Base-by-base conservation (phyloP, 2,329 filamentous ascomycete species). In the Xylariaceae sp. region DNA sequence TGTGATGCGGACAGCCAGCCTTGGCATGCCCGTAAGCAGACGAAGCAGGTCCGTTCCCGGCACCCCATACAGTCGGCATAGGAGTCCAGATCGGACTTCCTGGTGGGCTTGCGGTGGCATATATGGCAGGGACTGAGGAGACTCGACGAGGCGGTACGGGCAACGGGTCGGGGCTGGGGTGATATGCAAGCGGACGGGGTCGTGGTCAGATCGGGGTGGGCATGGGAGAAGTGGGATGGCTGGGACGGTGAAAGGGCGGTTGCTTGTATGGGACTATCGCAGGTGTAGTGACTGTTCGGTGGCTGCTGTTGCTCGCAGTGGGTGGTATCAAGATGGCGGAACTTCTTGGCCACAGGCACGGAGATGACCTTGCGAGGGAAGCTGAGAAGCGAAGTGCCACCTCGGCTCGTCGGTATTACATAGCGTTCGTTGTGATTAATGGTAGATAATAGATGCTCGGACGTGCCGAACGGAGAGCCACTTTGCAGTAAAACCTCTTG, bases 21-120 rank as follows among this genome's bases (percentile, higher is more conserved):
- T 9, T 71, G 63, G 50, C 82, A 86, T 48, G 76, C 66, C 17
- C 82, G 65, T 31, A 83, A 73, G 56, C 82, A 86, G n/a, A 86
- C 69, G 53, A 74, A 85, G 56, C 82, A 86, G 1, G 81, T 76
- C 29, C 79, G 68, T 46, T 73, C 65, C 8, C 69, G 66, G 54
- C 82, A 86, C 11, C 74, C 70, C 48, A 74, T 64, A 56, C 82
- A 86, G 51, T 78, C 69, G 32, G 78, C 73, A 54, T 78, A 85
- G 8, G 74, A 76, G 57, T 83, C 79, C 23, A 85, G 68, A 40
- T 85, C 79, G 5, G 70, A 70, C 55, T 76, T 82, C 50, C 77
- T 77, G 36, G 70, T 80, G 2, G 82, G 82, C 38, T 73, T 73
- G 29, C 78, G 73, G 51, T 74, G 73, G 66, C 82, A 86, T 47